Conservation (phyloP, 176 grass and related monocot genomes). For the Saccharum officinarum region DNA sequence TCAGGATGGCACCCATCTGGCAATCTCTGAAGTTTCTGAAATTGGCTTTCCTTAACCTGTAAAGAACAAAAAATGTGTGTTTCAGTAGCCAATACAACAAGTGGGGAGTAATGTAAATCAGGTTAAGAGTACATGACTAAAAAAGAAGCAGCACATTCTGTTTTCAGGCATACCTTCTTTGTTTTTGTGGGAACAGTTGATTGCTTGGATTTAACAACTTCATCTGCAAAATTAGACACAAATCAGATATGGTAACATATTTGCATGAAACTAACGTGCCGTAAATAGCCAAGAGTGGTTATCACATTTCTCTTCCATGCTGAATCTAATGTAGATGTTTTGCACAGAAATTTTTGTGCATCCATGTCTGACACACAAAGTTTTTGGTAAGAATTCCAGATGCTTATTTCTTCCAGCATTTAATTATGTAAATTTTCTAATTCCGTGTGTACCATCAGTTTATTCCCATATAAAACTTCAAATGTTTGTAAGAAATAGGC, state of each 20-base stretch:
- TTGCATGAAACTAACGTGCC: background rate
- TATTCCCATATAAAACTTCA: conserved; percentile 20
- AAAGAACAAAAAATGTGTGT: conserved; percentile 32
- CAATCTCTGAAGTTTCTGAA: conserved; percentile 57
- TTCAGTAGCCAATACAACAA: conserved; percentile 19
- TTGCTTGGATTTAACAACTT: conserved; percentile 19
- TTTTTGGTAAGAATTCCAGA: background rate
- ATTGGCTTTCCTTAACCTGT: conserved; percentile 52
- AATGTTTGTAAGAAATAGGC: conserved; percentile 1
- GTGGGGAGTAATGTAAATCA: background rate
- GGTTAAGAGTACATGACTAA: background rate
- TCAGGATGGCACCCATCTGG: conserved; percentile 60
- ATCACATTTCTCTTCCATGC: background rate
- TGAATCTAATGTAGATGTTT: background rate
- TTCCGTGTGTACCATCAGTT: background rate
- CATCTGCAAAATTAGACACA: conserved; percentile 14
- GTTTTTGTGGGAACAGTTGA: conserved; percentile 35
- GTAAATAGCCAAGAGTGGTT: background rate
- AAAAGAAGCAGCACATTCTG: background rate
- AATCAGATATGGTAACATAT: background rate
- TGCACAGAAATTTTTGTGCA: background rate
- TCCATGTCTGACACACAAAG: background rate
- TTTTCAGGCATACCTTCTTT: conserved; percentile 40
- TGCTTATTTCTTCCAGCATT: background rate
- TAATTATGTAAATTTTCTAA: background rate